Evolutionary conservation across 169 alveolate species (phyloP).

Genomic region (Besnoitia besnoiti): DNA sequence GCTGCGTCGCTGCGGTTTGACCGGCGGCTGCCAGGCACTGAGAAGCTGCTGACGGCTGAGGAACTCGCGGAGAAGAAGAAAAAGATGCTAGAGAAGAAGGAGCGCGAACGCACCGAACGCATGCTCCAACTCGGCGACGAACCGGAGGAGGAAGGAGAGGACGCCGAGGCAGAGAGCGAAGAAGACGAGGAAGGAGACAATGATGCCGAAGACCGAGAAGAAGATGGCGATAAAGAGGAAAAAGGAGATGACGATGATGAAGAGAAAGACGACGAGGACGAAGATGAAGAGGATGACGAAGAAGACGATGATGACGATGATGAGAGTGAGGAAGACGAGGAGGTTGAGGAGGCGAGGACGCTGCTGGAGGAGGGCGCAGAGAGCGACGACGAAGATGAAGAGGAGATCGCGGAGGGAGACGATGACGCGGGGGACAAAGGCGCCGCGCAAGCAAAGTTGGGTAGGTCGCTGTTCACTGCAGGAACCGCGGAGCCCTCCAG

Average conservation of each 20-base stretch:
- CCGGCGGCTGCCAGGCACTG: constrained; percentile 41
- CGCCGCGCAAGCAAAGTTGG: neutral
- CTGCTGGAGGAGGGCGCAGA: neutral
- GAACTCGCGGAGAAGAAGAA: constrained; percentile 12
- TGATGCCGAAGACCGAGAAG: neutral
- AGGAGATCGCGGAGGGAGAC: neutral
- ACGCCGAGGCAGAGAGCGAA: neutral
- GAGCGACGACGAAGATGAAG: neutral
- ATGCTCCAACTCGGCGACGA: constrained; percentile 34
- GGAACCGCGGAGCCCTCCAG: neutral
- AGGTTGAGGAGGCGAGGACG: neutral
- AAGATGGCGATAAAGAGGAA: neutral
- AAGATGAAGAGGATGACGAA: neutral
- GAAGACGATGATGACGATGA: neutral
- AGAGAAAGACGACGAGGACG: neutral
- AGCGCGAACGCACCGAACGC: constrained; percentile 36
- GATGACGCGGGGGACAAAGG: neutral
- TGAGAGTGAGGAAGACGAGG: neutral
- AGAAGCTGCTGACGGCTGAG: constrained; percentile 45
- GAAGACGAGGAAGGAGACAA: neutral
- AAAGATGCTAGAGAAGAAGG: constrained; percentile 23
- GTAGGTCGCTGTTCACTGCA: neutral
- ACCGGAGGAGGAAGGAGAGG: neutral
- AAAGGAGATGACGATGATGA: neutral
- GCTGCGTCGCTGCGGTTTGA: constrained; percentile 48